These are phyloP conservation scores for Citrus sp. DNA, from an alignment of 345 rosid genomes.

Conservation along the genomic window DNA sequence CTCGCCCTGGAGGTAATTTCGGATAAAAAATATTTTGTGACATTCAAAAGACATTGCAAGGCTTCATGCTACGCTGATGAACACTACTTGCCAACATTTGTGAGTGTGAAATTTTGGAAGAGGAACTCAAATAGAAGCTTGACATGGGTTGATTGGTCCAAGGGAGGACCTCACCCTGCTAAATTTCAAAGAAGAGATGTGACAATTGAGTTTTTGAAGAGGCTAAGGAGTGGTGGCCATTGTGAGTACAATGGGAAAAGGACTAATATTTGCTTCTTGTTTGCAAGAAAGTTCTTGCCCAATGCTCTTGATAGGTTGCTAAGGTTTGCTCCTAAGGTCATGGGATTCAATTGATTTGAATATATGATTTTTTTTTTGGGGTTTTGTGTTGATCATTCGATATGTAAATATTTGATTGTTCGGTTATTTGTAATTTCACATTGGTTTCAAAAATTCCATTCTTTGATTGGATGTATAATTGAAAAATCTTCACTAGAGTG, in stretches of 20 bases:
- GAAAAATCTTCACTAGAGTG: no score
- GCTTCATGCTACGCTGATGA: constrained; percentile 60
- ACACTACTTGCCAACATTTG: constrained; percentile 74
- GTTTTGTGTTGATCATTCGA: background rate
- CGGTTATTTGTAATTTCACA: no score
- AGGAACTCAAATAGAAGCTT: constrained; percentile 57
- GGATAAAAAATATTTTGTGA: constrained; percentile 41
- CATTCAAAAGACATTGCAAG: constrained; percentile 43
- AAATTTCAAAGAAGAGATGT: constrained; percentile 36
- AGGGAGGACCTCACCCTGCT: constrained; percentile 75
- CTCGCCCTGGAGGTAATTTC: constrained; percentile 60
- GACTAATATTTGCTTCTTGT: constrained; percentile 57
- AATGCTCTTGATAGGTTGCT: constrained; percentile 45
- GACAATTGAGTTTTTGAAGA: constrained; percentile 44
- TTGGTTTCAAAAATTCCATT: no score
- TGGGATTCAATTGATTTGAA: constrained; percentile 24
- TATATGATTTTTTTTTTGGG: background rate
- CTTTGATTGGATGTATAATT: background rate
- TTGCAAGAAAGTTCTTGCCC: constrained; percentile 76
- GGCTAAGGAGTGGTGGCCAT: constrained; percentile 41
- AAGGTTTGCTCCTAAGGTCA: constrained; percentile 45
- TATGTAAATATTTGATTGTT: background rate
- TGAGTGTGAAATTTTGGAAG: constrained; percentile 34
- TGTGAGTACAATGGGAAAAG: constrained; percentile 56
- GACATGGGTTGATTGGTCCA: constrained; percentile 83